Evolutionary conservation across 768 basidiomycete genomes (phyloP).

Genomic region (Hericium coralloides): DNA sequence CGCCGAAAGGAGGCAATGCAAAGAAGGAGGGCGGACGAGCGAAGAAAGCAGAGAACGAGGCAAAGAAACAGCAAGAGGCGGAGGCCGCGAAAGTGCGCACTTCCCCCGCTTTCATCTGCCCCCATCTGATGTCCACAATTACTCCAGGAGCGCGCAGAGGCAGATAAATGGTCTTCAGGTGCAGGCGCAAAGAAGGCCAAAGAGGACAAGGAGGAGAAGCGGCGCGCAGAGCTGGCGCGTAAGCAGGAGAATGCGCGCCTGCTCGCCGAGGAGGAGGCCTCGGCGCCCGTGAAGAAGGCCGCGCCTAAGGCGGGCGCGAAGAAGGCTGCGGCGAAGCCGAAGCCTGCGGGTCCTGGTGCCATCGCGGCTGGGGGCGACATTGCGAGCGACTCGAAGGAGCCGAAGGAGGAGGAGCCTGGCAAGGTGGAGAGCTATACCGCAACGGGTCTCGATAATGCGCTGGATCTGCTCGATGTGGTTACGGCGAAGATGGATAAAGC

Average conservation of each 20-base stretch:
- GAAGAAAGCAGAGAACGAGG: constrained; percentile 88
- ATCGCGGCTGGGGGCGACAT: constrained; percentile 66
- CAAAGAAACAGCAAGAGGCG: constrained; percentile 62
- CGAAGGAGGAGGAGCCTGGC: constrained; percentile 12
- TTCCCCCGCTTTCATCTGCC: background rate
- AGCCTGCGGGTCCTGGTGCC: constrained; percentile 76
- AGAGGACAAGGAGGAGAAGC: constrained; percentile 74
- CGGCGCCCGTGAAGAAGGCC: constrained; percentile 38
- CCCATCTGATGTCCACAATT: background rate
- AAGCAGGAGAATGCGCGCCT: constrained; percentile 82
- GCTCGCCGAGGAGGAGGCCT: constrained; percentile 82
- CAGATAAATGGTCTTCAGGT: constrained; percentile 57
- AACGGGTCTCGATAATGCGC: constrained; percentile 83
- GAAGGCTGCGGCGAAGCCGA: constrained; percentile 39
- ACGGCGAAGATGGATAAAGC: constrained; percentile 92
- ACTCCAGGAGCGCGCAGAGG: constrained; percentile 62
- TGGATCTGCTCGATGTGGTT: constrained; percentile 83
- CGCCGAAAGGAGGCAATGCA: constrained; percentile 81
- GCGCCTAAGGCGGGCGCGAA: constrained; percentile 58
- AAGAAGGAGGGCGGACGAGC: constrained; percentile 90
- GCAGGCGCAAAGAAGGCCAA: constrained; percentile 59
- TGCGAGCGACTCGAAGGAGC: constrained; percentile 21
- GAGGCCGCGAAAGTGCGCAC: constrained; percentile 48
- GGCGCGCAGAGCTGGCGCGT: constrained; percentile 69
- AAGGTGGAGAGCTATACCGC: constrained; percentile 53